phyloP scores from a whole-genome alignment of 2,329 filamentous ascomycete genomes.

The Teratosphaeria pseudoeucalypti region DNA sequence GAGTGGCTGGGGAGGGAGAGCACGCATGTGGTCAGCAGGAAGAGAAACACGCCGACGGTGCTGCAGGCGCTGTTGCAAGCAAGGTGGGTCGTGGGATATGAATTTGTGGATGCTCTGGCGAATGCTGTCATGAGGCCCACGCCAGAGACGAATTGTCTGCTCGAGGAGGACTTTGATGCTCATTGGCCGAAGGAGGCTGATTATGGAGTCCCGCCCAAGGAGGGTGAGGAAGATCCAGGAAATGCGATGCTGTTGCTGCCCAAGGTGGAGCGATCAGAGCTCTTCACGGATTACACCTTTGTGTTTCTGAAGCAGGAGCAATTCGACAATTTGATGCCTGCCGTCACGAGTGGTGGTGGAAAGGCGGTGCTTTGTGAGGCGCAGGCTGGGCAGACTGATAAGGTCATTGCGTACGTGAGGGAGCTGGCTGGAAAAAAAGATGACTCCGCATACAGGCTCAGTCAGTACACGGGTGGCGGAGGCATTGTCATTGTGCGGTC shows the following conservation, averaged over 20 bases:
- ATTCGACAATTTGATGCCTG: slow-evolving; percentile 61
- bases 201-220: slow-evolving; percentile 63
- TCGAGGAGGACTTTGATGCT: slow-evolving; percentile 71
- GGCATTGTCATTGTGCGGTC: slow-evolving; percentile 71
- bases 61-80: slow-evolving; percentile 78
- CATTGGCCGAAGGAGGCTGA: slow-evolving; percentile 67
- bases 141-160: slow-evolving; percentile 16
- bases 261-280: slow-evolving; percentile 50
- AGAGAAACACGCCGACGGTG: slow-evolving; percentile 79
- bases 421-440: slow-evolving; percentile 65
- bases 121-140: slow-evolving; percentile 13
- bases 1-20: slow-evolving; percentile 63
- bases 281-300: slow-evolving; percentile 84
- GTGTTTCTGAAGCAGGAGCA: slow-evolving; percentile 72
- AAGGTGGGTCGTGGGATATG: slow-evolving; percentile 61
- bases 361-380: slow-evolving; percentile 65
- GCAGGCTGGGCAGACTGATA: slow-evolving; percentile 54
- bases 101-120: slow-evolving; percentile 64
- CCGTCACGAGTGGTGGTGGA: slow-evolving; percentile 69
- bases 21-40: slow-evolving; percentile 80
- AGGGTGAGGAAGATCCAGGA: slow-evolving; percentile 58
- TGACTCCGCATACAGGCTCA: slow-evolving; percentile 16
- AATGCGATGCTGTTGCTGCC: slow-evolving; percentile 57
- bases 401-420: slow-evolving; percentile 70
- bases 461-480: slow-evolving; percentile 18